These are phyloP conservation scores for Omphalotus guepiniiformis DNA, from an alignment of 768 basidiomycete genomes.

Conservation along the genomic window DNA sequence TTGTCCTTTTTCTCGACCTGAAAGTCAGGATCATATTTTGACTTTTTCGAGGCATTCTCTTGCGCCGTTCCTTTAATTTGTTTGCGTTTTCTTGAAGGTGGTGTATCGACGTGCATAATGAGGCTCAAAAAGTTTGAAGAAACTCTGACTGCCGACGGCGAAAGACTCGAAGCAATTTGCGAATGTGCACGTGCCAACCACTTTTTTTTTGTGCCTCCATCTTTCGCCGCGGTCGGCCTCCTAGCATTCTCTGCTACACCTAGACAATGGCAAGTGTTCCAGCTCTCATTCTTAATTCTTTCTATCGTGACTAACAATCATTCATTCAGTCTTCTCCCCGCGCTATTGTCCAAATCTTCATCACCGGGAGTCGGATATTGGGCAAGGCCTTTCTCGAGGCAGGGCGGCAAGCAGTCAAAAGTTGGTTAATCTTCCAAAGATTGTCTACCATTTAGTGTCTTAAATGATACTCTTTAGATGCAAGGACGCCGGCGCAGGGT, in stretches of 20 bases:
- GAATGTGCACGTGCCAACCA: constrained; percentile 5
- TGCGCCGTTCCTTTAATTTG: constrained; percentile 24
- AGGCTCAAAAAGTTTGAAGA: background rate
- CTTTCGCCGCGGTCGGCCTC: too few relatives aligned
- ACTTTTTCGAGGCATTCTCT: constrained; percentile 27
- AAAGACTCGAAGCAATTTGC: background rate
- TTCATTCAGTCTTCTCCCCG: constrained; percentile 62
- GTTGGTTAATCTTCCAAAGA: constrained; percentile 35
- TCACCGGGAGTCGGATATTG: constrained; percentile 75
- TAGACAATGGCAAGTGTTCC: background rate
- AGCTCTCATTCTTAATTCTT: background rate
- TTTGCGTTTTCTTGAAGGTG: constrained; percentile 48
- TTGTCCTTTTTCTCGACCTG: constrained; percentile 34
- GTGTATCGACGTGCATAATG: constrained; percentile 2
- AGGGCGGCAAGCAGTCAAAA: constrained; percentile 88
- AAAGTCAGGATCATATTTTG: constrained; percentile 28
- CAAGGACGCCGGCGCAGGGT: constrained; percentile 72
- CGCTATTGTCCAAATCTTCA: constrained; percentile 74
- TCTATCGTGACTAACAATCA: background rate
- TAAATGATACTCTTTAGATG: constrained; percentile 49
- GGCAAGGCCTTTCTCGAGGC: constrained; percentile 92
- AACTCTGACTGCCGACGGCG: too few relatives aligned
- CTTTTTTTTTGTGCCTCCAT: background rate
- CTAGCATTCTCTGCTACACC: background rate
- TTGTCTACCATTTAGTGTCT: background rate